These are phyloP conservation scores for Fonsecaea nubica DNA, from an alignment of 2,329 filamentous ascomycete species.

Conservation along the genomic window DNA sequence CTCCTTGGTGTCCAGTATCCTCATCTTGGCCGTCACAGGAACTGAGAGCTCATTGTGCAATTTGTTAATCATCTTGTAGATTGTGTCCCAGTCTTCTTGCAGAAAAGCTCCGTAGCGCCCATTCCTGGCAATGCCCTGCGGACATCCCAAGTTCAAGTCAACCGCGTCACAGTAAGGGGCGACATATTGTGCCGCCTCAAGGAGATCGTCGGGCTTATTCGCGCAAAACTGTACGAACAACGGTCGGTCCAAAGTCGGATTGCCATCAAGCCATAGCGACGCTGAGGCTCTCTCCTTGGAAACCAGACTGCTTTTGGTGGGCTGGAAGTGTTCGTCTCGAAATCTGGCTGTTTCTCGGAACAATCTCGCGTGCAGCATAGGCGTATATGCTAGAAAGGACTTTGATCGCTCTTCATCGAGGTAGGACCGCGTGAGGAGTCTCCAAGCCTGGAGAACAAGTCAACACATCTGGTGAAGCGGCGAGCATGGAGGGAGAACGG, in stretches of 20 bases:
- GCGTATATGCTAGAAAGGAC: conserved; percentile 83
- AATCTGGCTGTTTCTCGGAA: conserved; percentile 80
- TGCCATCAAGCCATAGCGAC: conserved; percentile 77
- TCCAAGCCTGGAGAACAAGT: conserved; percentile 75
- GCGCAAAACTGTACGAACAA: conserved; percentile 94
- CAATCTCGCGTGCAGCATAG: conserved; percentile 93
- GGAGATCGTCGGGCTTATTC: conserved; percentile 56
- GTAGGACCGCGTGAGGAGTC: conserved; percentile 93
- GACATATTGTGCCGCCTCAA: conserved; percentile 74
- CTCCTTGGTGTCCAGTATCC: conserved; percentile 84
- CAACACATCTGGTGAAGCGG: conserved; percentile 21
- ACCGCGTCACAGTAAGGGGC: conserved; percentile 92
- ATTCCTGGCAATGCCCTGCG: conserved; percentile 89
- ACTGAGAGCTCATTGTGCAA: conserved; percentile 78
- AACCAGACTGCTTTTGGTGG: conserved; percentile 55
- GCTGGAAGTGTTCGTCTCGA: conserved; percentile 80
- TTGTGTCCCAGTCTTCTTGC: conserved; percentile 87
- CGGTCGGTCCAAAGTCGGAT: conserved; percentile 81
- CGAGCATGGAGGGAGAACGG: conserved; percentile 48
- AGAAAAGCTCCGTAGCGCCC: conserved; percentile 94
- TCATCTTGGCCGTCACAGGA: conserved; percentile 93
- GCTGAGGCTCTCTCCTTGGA: conserved; percentile 45
- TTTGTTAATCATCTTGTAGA: conserved; percentile 81
- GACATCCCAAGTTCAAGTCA: conserved; percentile 89
- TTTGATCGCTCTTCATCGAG: conserved; percentile 70